A percentile compares a stretch with the other conserved stretches of the same genome.
phyloP scores from a whole-genome alignment of 495 filamentous ascomycete genomes.

The Cladorrhinum samala region DNA sequence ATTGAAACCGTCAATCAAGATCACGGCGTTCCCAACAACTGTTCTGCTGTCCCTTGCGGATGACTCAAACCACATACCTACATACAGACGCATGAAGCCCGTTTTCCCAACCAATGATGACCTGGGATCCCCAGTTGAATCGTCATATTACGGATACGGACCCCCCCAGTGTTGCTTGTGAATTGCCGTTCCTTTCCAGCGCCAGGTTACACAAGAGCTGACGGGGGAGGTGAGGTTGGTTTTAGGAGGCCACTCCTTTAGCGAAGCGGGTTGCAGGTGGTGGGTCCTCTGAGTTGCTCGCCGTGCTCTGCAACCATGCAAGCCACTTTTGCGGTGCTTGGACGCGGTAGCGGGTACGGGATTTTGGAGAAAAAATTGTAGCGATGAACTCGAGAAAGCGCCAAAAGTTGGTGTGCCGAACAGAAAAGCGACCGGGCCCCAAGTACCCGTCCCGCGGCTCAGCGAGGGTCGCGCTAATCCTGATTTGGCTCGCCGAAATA shows the following conservation, averaged over 20 bases:
- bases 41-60: too few relatives aligned
- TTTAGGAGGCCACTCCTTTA: not conserved
- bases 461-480: conserved; percentile 15
- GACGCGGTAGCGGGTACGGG: conserved; percentile 16
- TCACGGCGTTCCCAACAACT: too few relatives aligned
- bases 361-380: conserved; percentile 10
- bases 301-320: conserved; percentile 30
- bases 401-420: conserved; percentile 1
- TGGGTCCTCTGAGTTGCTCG: conserved; percentile 20
- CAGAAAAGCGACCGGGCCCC: conserved; percentile 8
- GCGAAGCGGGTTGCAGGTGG: not conserved
- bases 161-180: too few relatives aligned
- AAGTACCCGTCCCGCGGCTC: conserved; percentile 9
- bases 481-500: conserved; percentile 30
- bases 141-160: too few relatives aligned
- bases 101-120: too few relatives aligned
- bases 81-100: too few relatives aligned
- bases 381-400: not conserved
- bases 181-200: too few relatives aligned
- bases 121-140: too few relatives aligned
- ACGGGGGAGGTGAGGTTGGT: not conserved
- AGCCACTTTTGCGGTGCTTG: conserved; percentile 1
- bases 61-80: too few relatives aligned
- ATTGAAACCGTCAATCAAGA: too few relatives aligned
- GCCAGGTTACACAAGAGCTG: conserved; percentile 2